Evolutionary conservation across 768 basidiomycete species (phyloP).

Genomic region (Tylopilus rubrobrunneus): DNA sequence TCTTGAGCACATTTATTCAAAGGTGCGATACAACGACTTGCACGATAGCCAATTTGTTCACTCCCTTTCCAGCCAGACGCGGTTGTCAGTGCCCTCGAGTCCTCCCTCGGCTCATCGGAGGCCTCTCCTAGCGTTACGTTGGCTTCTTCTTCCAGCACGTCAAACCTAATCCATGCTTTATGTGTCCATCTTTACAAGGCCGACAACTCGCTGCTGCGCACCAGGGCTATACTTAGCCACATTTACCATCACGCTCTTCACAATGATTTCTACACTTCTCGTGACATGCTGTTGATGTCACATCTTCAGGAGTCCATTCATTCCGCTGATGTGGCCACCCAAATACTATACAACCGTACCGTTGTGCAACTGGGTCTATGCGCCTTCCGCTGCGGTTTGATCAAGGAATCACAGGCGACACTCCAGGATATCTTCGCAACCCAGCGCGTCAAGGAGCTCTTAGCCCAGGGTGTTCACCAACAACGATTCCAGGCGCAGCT

Average conservation of each 20-base stretch:
- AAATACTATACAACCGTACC: constrained; percentile 96
- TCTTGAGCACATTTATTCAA: constrained; percentile 96
- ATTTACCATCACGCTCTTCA: constrained; percentile 97
- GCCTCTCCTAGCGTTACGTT: constrained; percentile 64
- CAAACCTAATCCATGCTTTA: constrained; percentile 79
- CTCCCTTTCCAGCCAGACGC: constrained; percentile 71
- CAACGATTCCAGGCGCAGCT: constrained; percentile 78
- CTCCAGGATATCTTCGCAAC: constrained; percentile 95
- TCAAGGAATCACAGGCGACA: constrained; percentile 89
- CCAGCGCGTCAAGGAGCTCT: constrained; percentile 93
- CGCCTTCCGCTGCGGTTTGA: constrained; percentile 92
- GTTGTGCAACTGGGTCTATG: constrained; percentile 96
- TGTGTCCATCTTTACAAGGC: constrained; percentile 93
- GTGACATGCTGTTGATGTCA: constrained; percentile 98
- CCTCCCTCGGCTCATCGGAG: constrained; percentile 53
- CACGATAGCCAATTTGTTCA: constrained; percentile 1
- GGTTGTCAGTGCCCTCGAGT: constrained; percentile 87
- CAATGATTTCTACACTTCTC: constrained; percentile 94
- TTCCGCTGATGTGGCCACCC: constrained; percentile 93
- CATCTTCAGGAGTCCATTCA: constrained; percentile 96
- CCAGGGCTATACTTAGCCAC: constrained; percentile 95
- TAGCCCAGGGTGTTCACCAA: constrained; percentile 95
- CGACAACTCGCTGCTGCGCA: constrained; percentile 86
- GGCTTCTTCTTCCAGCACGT: constrained; percentile 50
- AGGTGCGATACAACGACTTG: constrained; percentile 46